Base-by-base conservation (phyloP, 169 alveolate species). In the Cryptosporidium ubiquitum region DNA sequence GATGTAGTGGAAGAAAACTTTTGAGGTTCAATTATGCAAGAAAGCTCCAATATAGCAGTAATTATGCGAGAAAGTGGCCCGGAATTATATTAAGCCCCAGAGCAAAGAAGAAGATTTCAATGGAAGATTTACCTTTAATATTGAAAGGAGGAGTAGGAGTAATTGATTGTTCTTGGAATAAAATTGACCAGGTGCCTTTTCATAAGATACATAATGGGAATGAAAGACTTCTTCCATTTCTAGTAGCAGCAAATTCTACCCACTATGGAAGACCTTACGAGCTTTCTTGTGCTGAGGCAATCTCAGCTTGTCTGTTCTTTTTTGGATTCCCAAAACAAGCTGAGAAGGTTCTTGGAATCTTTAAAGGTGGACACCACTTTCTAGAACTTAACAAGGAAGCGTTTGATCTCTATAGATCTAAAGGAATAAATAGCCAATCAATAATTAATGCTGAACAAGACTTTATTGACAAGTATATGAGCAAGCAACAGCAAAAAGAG, bases 111-210 rank as follows among this genome's bases (percentile, higher is more conserved):
- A 84, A 94, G 58, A 51, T 96, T n/a, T 93, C 97, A 9, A 89
- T 92, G 66, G 96, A 93, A 69, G 99, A 97, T 86, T 85, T 68
- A 26, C 96, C 93, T 4, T 69, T 96, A n/a, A 92, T 96, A 26
- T 69, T 85, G 57, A 84, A 91, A 31, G 92, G 91, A 26, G 99
- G 99, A 16, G 85, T 97, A 18, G 96, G 97, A 70, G 99, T 96
- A 12, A 96, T 97, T 39, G 99, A 97, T 93, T 97, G 99, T 68
- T 96, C 99, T 60, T 97, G 99, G 99, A 96, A 96, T 49, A 93
- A 94, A 84, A 95, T 97, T 39, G 95, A 92, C 40, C 94, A 94
- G 84, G 91, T 96, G n/a, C 94, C 94, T 84, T 93, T 93, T 69
- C 93, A 91, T 39, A 91, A 92, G 42, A 91, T 94, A 7, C 86